These are phyloP conservation scores for Bullera alba DNA, from an alignment of 768 basidiomycete species.

Conservation along the genomic window DNA sequence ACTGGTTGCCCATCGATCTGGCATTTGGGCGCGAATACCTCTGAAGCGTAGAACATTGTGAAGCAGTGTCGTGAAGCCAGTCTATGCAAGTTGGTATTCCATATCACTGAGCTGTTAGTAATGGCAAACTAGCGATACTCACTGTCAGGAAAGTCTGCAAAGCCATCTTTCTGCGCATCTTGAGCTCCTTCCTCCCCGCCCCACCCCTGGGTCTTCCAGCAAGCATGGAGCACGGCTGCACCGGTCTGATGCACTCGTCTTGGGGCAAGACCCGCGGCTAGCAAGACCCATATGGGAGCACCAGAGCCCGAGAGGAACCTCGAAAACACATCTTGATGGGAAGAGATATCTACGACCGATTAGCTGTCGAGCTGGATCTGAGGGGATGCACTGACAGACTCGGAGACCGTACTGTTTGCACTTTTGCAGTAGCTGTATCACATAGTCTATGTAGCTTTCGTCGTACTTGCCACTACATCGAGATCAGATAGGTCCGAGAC, in stretches of 20 bases:
- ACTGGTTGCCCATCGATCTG: constrained; percentile 85
- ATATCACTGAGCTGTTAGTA: constrained; percentile 62
- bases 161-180: constrained; percentile 11
- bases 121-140: constrained; percentile 51
- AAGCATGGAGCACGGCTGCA: constrained; percentile 23
- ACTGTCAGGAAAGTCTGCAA: constrained; percentile 34
- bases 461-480: constrained; percentile 73
- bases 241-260: constrained; percentile 44
- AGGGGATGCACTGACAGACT: constrained; percentile 40
- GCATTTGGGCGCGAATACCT: constrained; percentile 82
- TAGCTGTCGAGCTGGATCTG: background rate
- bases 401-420: constrained; percentile 88
- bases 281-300: constrained; percentile 87
- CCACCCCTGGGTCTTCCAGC: constrained; percentile 15
- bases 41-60: constrained; percentile 89
- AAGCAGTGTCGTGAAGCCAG: constrained; percentile 83
- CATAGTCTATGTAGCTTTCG: constrained; percentile 85
- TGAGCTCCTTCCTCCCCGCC: constrained; percentile 26
- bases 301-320: constrained; percentile 92
- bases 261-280: constrained; percentile 80
- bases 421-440: constrained; percentile 73
- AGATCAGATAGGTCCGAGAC: background rate
- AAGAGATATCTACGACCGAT: constrained; percentile 66
- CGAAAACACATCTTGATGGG: constrained; percentile 97
- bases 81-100: constrained; percentile 89